Percentiles rank a stretch among this genome's conserved stretches.
phyloP scores from a whole-genome alignment of 2,329 filamentous ascomycete species.

The Lecanosticta acicola region DNA sequence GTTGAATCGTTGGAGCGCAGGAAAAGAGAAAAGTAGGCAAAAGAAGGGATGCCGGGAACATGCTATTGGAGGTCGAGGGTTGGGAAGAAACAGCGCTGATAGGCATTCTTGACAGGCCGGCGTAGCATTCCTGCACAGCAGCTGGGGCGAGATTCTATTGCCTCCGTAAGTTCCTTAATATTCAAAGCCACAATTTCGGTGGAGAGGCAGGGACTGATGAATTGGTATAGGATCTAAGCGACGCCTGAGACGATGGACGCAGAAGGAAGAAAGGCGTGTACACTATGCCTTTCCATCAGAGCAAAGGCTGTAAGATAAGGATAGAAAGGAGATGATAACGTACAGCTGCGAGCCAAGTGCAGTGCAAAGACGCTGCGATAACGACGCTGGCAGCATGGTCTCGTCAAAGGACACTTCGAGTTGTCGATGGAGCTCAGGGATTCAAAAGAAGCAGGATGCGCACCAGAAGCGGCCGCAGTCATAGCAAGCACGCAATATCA shows the following conservation, averaged over 20 bases:
- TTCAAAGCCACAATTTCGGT: neutral
- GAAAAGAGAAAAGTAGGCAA: neutral
- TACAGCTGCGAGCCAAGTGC: no score
- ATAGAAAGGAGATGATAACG: neutral
- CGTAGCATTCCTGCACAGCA: conserved; percentile 49
- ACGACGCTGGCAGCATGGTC: no score
- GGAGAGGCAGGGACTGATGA: neutral
- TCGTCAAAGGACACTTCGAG: no score
- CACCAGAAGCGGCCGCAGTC: neutral
- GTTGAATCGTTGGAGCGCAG: conserved; percentile 17
- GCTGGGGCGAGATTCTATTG: conserved; percentile 48
- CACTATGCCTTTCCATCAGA: neutral
- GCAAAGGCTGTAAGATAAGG: neutral
- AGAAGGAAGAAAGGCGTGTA: neutral
- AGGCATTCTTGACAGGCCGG: conserved; percentile 37
- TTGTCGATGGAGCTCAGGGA: no score
- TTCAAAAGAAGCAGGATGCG: no score
- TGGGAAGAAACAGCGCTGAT: conserved; percentile 9
- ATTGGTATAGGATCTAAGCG: neutral
- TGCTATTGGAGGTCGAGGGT: neutral
- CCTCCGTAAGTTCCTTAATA: conserved; percentile 39
- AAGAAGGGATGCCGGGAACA: neutral
- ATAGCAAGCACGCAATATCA: neutral
- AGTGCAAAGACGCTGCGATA: no score
- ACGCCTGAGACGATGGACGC: neutral